Evolutionary conservation across 2,329 filamentous ascomycete genomes (phyloP), one percentile per base, ranked within the genome.

Genomic region (Triangularia setosa): DNA sequence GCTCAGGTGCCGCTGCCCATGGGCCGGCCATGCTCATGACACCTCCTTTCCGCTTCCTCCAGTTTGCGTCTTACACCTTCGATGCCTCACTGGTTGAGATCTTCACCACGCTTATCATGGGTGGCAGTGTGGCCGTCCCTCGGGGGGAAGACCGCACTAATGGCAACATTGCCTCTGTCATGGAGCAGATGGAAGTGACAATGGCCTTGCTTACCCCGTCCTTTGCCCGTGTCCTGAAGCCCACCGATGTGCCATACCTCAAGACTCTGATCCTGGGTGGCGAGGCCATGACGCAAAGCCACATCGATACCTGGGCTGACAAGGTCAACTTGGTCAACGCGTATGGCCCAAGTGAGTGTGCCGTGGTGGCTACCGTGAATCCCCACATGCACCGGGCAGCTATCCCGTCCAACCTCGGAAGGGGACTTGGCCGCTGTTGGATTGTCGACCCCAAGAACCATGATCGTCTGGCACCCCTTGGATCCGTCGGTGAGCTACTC

Each of bases 191-290:
- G 64, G 63, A 69, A 4, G 69, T 72, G 57, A 73, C 72, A 62
- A 69, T 68, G 65, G 63, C 69, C 6, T 61, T 72, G 6, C 65
- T 75, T 1, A 75, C 74, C 3, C 73, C 74, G 0, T 72, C 72
- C 1, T 70, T 75, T 24, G 71, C 69, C 8, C 66, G 65, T 23
- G 64, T 73, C 4, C 65, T 75, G 40, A 58, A 67, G 7, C 72
- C 72, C 2, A 56, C 67, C 18, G 64, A 67, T 23, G 68, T 74
- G 2, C 72, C 73, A 16, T 61, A 53, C 21, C 75, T 83, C 12
- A 77, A 81, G 57, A 80, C 81, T 3, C 74, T 84, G 1, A 79
- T 80, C 1, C 74, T 84, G 0, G 82, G 82, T 9, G 83, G 83
- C 3, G 83, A 85, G 70, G 66, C 70, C 21, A 69, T 73, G 61